Evolutionary conservation across 1,139 yeast genomes (phyloP).

Genomic region (Meyerozyma athensensis): DNA sequence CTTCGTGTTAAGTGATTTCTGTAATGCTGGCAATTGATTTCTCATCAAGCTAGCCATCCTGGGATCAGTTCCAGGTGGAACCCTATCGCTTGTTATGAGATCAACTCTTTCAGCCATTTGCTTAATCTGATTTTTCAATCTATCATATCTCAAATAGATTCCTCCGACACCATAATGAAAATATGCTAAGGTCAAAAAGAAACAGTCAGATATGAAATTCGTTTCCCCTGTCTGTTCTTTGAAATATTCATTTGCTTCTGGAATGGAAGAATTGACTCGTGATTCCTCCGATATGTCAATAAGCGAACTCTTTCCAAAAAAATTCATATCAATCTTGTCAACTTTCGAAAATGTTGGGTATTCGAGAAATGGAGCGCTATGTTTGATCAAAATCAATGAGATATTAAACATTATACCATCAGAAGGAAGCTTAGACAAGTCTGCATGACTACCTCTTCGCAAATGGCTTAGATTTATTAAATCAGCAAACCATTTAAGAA

Average conservation of each 20-base stretch:
- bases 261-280: constrained; percentile 69
- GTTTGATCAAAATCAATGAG: constrained; percentile 57
- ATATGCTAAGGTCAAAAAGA: constrained; percentile 72
- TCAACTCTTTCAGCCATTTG: constrained; percentile 51
- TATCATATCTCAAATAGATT: constrained; percentile 51
- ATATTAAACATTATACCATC: constrained; percentile 84
- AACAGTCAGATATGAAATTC: constrained; percentile 86
- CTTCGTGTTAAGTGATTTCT: constrained; percentile 31
- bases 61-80: constrained; percentile 24
- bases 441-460: constrained; percentile 83
- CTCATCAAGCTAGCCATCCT: constrained; percentile 27
- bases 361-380: constrained; percentile 83
- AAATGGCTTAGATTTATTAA: constrained; percentile 78
- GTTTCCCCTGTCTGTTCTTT: constrained; percentile 20
- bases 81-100: constrained; percentile 31
- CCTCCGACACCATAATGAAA: constrained; percentile 91
- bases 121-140: constrained; percentile 48
- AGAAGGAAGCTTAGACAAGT: constrained; percentile 59
- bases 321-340: constrained; percentile 67
- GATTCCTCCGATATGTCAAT: constrained; percentile 77
- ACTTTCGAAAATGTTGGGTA: constrained; percentile 55
- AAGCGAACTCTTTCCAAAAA: constrained; percentile 49
- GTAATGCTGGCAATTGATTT: constrained; percentile 43
- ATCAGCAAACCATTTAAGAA: constrained; percentile 65
- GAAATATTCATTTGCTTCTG: constrained; percentile 61